Base-by-base conservation (phyloP, 768 basidiomycete species). In the Pulveroboletus frians region DNA sequence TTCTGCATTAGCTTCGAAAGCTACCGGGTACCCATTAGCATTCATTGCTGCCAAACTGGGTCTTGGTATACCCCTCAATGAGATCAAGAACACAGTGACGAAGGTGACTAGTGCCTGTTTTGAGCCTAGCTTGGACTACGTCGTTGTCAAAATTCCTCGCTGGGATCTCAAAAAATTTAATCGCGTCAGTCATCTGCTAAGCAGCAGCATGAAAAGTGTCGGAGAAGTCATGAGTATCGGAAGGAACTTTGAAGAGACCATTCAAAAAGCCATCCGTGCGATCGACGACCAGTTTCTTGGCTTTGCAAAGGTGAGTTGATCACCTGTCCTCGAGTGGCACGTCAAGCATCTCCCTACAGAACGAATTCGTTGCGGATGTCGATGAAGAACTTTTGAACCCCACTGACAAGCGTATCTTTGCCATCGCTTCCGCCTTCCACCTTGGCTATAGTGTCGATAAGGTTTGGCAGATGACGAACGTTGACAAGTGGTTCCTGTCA, bases 191-290 rank as follows among this genome's bases (percentile, higher is more conserved):
- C 81, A 87, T 50, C 76, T 89, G 35, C 73, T 99, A 42, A 92
- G 91, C 69, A 91, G 88, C 58, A 92, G 89, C 70, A 98, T 99
- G 95, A 98, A 98, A 79, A 92, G 89, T 60, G 95, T 99, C 8
- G 95, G 95, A 23, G 95, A 99, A 70, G 95, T 99, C 49, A 99
- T 99, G 96, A 92, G 90, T 58, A 98, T 99, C 57, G 95, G 95
- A 13, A 76, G 95, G 59, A 96, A 93, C 5, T 99, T 99, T 62
- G 95, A 98, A 68, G 95, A 99, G 75, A 97, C 94, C 1, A 86
- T 98, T 48, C 95, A 98, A 69, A 98, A 99, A 73, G 96, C 95
- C 4, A 95, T 98, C 53, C 77, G 95, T 30, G 87, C 92, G 3
- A 96, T 99, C 58, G 96, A 98, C 64, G 95, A 96, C 61, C 86